Percentiles rank a stretch among this genome's conserved stretches.
phyloP scores from a whole-genome alignment of 805 yeast genomes.

The Schizosaccharomyces cryophilus region DNA sequence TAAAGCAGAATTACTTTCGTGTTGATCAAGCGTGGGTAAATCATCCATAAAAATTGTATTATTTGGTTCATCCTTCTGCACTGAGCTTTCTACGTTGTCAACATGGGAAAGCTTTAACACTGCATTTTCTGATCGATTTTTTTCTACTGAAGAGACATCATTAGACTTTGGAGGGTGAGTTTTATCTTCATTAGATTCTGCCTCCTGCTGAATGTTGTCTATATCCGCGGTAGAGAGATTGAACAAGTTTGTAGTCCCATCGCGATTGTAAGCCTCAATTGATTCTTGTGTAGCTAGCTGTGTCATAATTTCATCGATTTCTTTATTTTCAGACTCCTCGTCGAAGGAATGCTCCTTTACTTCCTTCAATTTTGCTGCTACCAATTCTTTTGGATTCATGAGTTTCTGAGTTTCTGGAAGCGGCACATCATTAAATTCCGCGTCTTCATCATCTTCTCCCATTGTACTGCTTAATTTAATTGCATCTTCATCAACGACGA shows the following conservation, averaged over 20 bases:
- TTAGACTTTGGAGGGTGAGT: no score
- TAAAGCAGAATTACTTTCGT: not conserved
- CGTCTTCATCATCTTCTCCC: constrained; percentile 20
- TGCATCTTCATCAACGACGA: constrained; percentile 6
- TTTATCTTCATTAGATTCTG: no score
- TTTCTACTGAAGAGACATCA: no score
- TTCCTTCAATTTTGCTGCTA: not conserved
- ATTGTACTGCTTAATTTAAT: not conserved
- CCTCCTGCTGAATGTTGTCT: no score
- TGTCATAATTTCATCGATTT: not conserved
- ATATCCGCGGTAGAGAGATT: no score
- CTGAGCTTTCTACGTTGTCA: no score
- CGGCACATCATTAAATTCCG: constrained; percentile 53
- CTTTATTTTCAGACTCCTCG: not conserved
- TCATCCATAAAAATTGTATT: not conserved
- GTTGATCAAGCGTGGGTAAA: not conserved
- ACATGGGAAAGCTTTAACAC: no score
- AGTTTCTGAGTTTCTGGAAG: constrained; percentile 7
- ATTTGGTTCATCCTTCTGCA: not conserved
- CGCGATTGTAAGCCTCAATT: no score
- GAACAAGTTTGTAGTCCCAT: no score
- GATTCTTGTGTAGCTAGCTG: constrained; percentile 6
- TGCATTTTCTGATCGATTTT: no score
- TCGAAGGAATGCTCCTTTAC: not conserved
- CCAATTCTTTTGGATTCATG: not conserved